phyloP scores from a whole-genome alignment of 2,329 filamentous ascomycete species.

The Alternaria incomplexa region DNA sequence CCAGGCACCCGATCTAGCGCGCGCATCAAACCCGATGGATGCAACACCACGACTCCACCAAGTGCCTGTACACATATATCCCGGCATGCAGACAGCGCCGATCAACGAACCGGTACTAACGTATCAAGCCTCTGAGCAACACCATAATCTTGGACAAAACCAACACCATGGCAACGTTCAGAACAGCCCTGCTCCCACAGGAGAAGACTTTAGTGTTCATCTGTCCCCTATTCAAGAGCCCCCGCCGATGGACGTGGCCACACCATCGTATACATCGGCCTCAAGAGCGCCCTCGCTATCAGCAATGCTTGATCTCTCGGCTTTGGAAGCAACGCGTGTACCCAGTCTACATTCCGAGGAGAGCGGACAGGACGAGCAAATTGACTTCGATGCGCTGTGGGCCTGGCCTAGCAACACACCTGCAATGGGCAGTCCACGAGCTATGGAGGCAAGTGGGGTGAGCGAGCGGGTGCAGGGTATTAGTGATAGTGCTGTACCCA shows the following conservation, averaged over 20 bases:
- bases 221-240: constrained; percentile 40
- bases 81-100: constrained; percentile 41
- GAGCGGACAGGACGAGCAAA: constrained; percentile 46
- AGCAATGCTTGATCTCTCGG: constrained; percentile 47
- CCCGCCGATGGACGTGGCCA: constrained; percentile 10
- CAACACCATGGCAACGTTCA: constrained; percentile 2
- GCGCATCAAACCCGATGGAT: constrained; percentile 20
- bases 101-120: constrained; percentile 21
- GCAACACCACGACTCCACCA: constrained; percentile 36
- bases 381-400: constrained; percentile 52
- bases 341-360: constrained; percentile 44
- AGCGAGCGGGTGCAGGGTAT: constrained; percentile 37
- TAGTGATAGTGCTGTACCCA: constrained; percentile 15
- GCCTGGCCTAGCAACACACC: constrained; percentile 48
- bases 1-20: constrained; percentile 5
- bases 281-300: constrained; percentile 37
- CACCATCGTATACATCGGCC: constrained; percentile 13
- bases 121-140: constrained; percentile 9
- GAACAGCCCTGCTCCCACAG: constrained; percentile 16
- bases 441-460: constrained; percentile 9
- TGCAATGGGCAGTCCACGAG: constrained; percentile 36
- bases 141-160: background rate
- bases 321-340: constrained; percentile 40
- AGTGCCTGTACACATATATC: constrained; percentile 46
- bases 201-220: constrained; percentile 34